These are phyloP conservation scores for Phaeomoniella chlamydospora DNA, from an alignment of 2,329 filamentous ascomycete species.

Conservation along the genomic window DNA sequence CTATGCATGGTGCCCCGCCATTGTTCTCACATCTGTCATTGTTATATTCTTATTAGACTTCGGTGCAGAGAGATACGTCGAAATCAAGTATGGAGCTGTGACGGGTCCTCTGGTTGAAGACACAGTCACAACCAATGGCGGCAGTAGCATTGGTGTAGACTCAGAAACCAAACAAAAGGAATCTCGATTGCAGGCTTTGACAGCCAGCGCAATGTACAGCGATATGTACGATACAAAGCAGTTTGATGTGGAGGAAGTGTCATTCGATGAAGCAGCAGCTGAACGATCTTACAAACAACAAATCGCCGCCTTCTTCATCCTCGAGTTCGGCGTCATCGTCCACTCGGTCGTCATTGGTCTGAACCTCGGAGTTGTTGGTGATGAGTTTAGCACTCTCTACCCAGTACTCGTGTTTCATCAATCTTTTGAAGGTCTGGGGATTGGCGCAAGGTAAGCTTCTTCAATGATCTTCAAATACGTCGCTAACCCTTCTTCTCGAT, in stretches of 20 bases:
- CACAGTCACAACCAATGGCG: constrained; percentile 6
- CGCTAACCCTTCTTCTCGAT: neutral
- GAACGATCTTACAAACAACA: constrained; percentile 17
- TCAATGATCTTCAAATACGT: neutral
- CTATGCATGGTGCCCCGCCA: constrained; percentile 39
- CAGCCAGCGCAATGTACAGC: constrained; percentile 6
- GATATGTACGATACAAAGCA: constrained; percentile 9
- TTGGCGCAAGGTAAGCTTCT: constrained; percentile 29
- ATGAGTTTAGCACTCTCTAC: constrained; percentile 43
- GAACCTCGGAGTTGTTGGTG: constrained; percentile 43
- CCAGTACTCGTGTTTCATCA: constrained; percentile 50
- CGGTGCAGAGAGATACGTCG: constrained; percentile 33
- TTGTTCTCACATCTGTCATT: constrained; percentile 33
- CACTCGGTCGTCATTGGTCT: constrained; percentile 51
- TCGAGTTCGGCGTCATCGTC: constrained; percentile 49
- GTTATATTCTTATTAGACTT: constrained; percentile 38
- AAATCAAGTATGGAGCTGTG: constrained; percentile 28
- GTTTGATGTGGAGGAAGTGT: constrained; percentile 5
- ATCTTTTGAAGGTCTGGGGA: constrained; percentile 48
- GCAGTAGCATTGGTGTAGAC: constrained; percentile 1
- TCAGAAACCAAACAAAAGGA: constrained; percentile 4
- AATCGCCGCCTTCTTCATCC: constrained; percentile 26
- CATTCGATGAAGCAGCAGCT: neutral
- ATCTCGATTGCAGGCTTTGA: neutral
- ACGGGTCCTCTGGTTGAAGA: constrained; percentile 10